These are phyloP conservation scores for Pseudoscleropodium purum DNA, from an alignment of 225 moss, liverwort and hornwort species.

Conservation along the genomic window DNA sequence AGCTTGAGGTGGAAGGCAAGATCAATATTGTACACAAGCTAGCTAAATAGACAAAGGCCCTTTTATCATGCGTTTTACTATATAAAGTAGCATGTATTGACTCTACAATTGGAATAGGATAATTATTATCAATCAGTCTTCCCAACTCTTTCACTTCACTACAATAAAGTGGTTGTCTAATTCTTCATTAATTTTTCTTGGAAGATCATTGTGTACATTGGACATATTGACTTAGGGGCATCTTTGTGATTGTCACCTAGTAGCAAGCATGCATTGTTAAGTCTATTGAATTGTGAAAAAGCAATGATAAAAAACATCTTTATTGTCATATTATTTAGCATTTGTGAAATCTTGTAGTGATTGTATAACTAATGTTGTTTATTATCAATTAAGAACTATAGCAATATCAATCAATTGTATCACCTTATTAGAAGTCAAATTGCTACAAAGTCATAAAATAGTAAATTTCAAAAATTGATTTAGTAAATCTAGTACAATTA, in stretches of 20 bases:
- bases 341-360: neutral
- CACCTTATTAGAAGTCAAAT: accelerated
- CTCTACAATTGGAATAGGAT: neutral
- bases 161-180: accelerated
- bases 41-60: accelerated
- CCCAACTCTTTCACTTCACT: accelerated
- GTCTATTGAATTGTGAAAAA: neutral
- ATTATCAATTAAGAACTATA: neutral
- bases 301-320: neutral
- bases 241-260: too few species aligned
- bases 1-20: neutral
- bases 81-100: neutral
- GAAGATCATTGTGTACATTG: neutral
- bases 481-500: neutral
- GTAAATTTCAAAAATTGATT: accelerated
- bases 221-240: neutral
- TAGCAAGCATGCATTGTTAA: neutral
- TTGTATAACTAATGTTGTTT: neutral
- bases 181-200: neutral
- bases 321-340: neutral
- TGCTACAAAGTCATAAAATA: accelerated
- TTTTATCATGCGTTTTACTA: neutral
- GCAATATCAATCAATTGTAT: accelerated
- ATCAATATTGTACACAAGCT: neutral
- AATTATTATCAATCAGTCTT: neutral